Conservation (phyloP, 2,329 filamentous ascomycete species). For the Trichoderma polysporum region DNA sequence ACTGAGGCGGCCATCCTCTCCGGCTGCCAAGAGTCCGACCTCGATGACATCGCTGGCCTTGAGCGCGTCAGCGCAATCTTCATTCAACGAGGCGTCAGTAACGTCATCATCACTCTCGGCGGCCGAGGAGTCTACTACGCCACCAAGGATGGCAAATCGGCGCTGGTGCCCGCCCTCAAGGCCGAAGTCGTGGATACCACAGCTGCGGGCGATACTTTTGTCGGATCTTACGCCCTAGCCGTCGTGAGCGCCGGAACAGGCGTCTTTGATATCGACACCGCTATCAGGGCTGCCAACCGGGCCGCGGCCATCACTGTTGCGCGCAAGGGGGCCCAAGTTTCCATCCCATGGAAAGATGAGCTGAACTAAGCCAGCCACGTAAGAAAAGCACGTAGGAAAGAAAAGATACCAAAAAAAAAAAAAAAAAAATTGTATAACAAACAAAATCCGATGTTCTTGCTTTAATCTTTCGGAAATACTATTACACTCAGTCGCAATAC, state of each 20-base stretch:
- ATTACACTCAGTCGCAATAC: too few species aligned
- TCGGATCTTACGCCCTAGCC: conserved; percentile 79
- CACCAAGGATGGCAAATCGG: conserved; percentile 42
- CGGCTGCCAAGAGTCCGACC: conserved; percentile 49
- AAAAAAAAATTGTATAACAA: conserved; percentile 20
- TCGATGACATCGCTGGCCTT: conserved; percentile 48
- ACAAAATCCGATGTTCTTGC: not conserved
- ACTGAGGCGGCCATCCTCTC: conserved; percentile 78
- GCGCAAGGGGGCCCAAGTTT: conserved; percentile 44
- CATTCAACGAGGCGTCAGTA: conserved; percentile 65
- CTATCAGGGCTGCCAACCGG: conserved; percentile 54
- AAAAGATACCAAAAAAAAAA: conserved; percentile 11
- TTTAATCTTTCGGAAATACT: not conserved
- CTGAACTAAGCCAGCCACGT: conserved; percentile 31
- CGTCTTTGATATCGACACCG: conserved; percentile 55
- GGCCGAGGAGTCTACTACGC: conserved; percentile 72
- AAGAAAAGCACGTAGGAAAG: not conserved
- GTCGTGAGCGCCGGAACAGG: conserved; percentile 52
- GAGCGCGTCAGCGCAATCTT: conserved; percentile 58
- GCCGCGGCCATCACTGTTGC: conserved; percentile 45
- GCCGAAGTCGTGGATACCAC: conserved; percentile 87
- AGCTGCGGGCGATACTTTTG: conserved; percentile 91
- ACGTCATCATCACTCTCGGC: conserved; percentile 83
- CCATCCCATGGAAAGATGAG: conserved; percentile 47
- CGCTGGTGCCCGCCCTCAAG: conserved; percentile 62